phyloP scores from a whole-genome alignment of 192 early-diverging fungal genomes.

The Podochytrium sp. region DNA sequence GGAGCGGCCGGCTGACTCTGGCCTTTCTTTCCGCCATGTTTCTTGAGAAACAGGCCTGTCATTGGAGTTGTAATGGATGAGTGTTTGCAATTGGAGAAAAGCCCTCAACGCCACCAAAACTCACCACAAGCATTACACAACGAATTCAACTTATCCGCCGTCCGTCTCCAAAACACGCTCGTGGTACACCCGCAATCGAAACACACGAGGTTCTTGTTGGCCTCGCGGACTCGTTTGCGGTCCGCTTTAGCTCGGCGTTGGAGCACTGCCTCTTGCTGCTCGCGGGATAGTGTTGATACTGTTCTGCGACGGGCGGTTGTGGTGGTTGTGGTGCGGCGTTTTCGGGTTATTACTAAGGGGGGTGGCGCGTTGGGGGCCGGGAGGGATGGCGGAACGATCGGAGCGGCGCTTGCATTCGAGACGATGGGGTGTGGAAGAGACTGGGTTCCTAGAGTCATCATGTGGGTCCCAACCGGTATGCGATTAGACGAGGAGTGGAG shows the following conservation, averaged over 20 bases:
- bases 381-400: neutral
- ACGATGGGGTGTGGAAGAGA: too few species aligned
- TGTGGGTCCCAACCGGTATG: too few species aligned
- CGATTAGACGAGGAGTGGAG: too few species aligned
- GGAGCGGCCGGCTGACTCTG: too few species aligned
- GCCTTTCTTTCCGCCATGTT: too few species aligned
- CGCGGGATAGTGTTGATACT: neutral
- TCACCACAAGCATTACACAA: slow-evolving; percentile 83
- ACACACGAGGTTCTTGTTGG: slow-evolving; percentile 43
- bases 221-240: slow-evolving; percentile 36
- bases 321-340: neutral
- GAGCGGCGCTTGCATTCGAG: neutral
- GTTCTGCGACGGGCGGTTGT: neutral
- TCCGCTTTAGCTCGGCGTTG: slow-evolving; percentile 8
- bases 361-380: neutral
- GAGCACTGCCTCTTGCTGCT: neutral
- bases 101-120: neutral
- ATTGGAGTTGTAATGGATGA: too few species aligned
- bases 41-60: too few species aligned
- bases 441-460: too few species aligned
- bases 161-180: slow-evolving; percentile 80
- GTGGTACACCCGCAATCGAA: slow-evolving; percentile 77
- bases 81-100: too few species aligned
- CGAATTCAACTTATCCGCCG: slow-evolving; percentile 67
- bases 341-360: neutral